Evolutionary conservation across 805 yeast genomes (phyloP).

Genomic region (Pichia insulana): DNA sequence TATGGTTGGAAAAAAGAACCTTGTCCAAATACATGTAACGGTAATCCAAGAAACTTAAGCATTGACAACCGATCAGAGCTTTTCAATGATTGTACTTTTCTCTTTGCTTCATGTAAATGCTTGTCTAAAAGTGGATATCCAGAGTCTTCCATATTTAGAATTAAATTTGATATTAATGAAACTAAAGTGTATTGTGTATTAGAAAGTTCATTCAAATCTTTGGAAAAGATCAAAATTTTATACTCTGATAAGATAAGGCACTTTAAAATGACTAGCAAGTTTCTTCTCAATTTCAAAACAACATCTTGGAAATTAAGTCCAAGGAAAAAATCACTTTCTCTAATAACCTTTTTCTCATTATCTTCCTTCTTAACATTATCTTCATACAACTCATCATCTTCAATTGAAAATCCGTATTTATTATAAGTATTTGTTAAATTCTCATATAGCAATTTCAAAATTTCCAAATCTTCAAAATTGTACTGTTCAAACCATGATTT

Average conservation of each 20-base stretch:
- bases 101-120: slow-evolving; percentile 37
- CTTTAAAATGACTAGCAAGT: slow-evolving; percentile 62
- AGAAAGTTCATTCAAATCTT: slow-evolving; percentile 72
- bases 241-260: slow-evolving; percentile 63
- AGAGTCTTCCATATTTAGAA: slow-evolving; percentile 62
- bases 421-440: slow-evolving; percentile 44
- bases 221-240: slow-evolving; percentile 66
- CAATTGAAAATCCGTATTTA: slow-evolving; percentile 19
- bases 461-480: slow-evolving; percentile 59
- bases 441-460: slow-evolving; percentile 62
- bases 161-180: slow-evolving; percentile 72
- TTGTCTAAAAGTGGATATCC: slow-evolving; percentile 66
- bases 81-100: slow-evolving; percentile 56
- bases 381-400: slow-evolving; percentile 27
- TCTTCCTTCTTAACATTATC: background rate
- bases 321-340: slow-evolving; percentile 55
- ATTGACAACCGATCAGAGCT: slow-evolving; percentile 74
- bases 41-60: slow-evolving; percentile 76
- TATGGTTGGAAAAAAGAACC: slow-evolving; percentile 91
- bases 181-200: slow-evolving; percentile 76
- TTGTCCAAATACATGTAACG: slow-evolving; percentile 74
- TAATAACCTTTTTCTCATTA: slow-evolving; percentile 22
- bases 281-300: slow-evolving; percentile 47
- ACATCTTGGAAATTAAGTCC: slow-evolving; percentile 68
- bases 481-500: slow-evolving; percentile 76